Percentiles rank a stretch among this genome's conserved stretches.
These are phyloP conservation scores for Daldinia childiae DNA, from an alignment of 495 filamentous ascomycete genomes.

Conservation along the genomic window DNA sequence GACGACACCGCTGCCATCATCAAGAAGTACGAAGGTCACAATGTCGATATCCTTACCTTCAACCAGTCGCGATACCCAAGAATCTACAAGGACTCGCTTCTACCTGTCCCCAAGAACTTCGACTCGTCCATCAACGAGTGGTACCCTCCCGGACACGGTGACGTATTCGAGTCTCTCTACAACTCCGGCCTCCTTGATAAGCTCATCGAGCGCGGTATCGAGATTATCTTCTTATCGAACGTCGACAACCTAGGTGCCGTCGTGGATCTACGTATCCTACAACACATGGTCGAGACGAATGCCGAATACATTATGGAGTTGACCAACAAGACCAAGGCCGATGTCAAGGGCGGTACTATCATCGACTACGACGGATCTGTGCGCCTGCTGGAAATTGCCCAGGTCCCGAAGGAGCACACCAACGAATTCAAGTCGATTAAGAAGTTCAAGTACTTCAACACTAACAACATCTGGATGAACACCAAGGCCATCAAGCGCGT, in stretches of 20 bases:
- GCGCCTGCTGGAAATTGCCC: conserved; percentile 96
- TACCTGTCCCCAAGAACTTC: conserved; percentile 91
- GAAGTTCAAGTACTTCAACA: conserved; percentile 99
- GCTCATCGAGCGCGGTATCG: conserved; percentile 90
- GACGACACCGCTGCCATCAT: conserved; percentile 98
- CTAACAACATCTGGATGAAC: conserved; percentile 99
- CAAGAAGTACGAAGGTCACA: conserved; percentile 99
- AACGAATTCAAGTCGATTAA: conserved; percentile 99
- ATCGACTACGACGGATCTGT: conserved; percentile 98
- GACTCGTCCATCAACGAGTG: conserved; percentile 93
- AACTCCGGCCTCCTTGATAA: conserved; percentile 98
- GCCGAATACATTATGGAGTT: conserved; percentile 99
- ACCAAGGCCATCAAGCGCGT: conserved; percentile 97
- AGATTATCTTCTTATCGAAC: conserved; percentile 99
- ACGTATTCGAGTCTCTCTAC: conserved; percentile 99
- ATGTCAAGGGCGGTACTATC: conserved; percentile 99
- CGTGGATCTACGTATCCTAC: conserved; percentile 94
- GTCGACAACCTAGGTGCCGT: conserved; percentile 98
- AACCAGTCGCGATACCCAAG: conserved; percentile 99
- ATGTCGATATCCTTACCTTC: conserved; percentile 99
- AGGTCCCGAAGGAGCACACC: conserved; percentile 99
- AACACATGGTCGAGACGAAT: conserved; percentile 97
- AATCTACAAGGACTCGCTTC: conserved; percentile 96
- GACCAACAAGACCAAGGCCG: conserved; percentile 99
- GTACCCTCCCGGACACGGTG: conserved; percentile 99